These are phyloP conservation scores for Colletotrichum higginsianum DNA, from an alignment of 2,329 filamentous ascomycete species.

Conservation along the genomic window DNA sequence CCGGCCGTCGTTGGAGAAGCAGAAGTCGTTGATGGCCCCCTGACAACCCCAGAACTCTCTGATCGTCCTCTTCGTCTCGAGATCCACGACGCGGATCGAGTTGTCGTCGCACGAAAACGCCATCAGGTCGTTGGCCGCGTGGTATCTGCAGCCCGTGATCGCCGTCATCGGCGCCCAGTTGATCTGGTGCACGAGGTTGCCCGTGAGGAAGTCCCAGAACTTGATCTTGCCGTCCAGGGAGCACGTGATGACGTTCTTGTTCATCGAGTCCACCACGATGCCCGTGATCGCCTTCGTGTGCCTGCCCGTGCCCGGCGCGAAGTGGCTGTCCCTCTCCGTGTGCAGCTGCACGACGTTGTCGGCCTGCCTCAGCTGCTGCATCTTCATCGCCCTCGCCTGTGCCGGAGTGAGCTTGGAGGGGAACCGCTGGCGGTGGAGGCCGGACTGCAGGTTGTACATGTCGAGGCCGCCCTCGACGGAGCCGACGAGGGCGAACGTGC, in stretches of 20 bases:
- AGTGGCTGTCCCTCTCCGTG: conserved; percentile 58
- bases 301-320: conserved; percentile 73
- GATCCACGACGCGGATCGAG: conserved; percentile 89
- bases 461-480: conserved; percentile 88
- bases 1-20: conserved; percentile 92
- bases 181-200: conserved; percentile 83
- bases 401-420: conserved; percentile 83
- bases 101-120: conserved; percentile 92
- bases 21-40: conserved; percentile 82
- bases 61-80: conserved; percentile 90
- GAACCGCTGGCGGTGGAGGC: conserved; percentile 88
- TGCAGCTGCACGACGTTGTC: conserved; percentile 72
- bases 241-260: conserved; percentile 88
- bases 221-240: conserved; percentile 93
- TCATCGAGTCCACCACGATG: conserved; percentile 89
- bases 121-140: conserved; percentile 85
- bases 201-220: conserved; percentile 97
- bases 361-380: conserved; percentile 72
- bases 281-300: conserved; percentile 90
- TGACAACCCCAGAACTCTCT: conserved; percentile 91
- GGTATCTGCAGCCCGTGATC: conserved; percentile 84
- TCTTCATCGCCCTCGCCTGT: conserved; percentile 82
- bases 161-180: conserved; percentile 85
- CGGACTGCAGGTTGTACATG: conserved; percentile 98
- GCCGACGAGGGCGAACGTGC: conserved; percentile 92